Base-by-base conservation (phyloP, 768 basidiomycete species). In the Rhodotorula babjevae region DNA sequence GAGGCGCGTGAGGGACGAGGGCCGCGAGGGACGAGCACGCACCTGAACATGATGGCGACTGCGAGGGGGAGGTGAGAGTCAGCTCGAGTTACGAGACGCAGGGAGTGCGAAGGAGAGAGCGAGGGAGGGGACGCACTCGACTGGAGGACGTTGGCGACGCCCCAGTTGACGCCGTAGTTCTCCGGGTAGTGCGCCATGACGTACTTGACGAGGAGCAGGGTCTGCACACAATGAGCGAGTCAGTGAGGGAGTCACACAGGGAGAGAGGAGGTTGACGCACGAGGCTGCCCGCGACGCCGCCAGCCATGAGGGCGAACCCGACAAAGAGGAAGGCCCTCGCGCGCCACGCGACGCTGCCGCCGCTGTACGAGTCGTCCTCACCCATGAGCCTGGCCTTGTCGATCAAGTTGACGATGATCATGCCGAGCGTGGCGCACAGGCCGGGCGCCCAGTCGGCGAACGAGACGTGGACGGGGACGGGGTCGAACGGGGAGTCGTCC, bases 301-400 rank as follows among this genome's bases (percentile, higher is more conserved):
- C 95, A 4, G 96, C 96, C 93, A 99, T 93, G 59, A 98, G 81
- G 1, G 95, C 93, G 78, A 99, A 96, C 2, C 95, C 95, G 70
- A 97, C 85, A 81, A 99, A 99, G 72, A 98, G 81, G 79, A 95
- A 87, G 75, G 96, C 82, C 44, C 94, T 83, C 12, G 95, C 95
- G 73, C 91, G 84, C 92, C 93, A 96, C 25, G 96, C 92, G 7
- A 92, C 90, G 1, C 87, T 83, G 9, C 71, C 75, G 9, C 58
- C 90, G 31, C 60, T 69, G n/a, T 73, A 78, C 68, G 89, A 90
- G 16, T 92, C 89, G 68, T 89, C 91, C 15, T 92, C 89, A 0
- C 89, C 89, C 23, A 86, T 84, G 63, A 98, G 85, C 46, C 91
- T 85, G 77, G 92, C 90, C 83, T 98, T 97, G 84, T 99, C 93